phyloP scores from a whole-genome alignment of 2,329 filamentous ascomycete genomes.

The Teratosphaeria destructans region DNA sequence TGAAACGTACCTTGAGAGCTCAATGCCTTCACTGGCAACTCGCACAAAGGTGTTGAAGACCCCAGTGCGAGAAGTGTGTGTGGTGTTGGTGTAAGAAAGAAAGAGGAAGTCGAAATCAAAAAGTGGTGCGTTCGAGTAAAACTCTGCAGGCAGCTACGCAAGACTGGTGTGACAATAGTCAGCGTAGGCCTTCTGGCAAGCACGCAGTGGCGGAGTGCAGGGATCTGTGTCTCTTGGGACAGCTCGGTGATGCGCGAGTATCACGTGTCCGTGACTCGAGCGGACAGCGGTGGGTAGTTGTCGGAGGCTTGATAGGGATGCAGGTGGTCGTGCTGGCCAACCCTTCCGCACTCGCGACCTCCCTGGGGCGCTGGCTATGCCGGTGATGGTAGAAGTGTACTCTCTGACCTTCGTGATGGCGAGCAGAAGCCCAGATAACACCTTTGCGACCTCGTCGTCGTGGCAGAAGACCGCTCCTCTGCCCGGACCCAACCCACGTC shows the following conservation, averaged over 20 bases:
- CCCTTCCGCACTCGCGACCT: neutral
- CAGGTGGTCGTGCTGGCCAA: neutral
- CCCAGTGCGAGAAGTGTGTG: neutral
- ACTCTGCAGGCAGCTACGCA: neutral
- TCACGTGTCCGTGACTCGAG: neutral
- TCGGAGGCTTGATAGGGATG: neutral
- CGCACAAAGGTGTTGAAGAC: neutral
- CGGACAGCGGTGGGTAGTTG: neutral
- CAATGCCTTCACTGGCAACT: neutral
- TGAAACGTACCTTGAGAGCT: neutral
- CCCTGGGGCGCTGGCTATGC: neutral
- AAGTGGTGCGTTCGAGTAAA: neutral
- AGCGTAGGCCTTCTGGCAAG: neutral
- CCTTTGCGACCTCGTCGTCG: neutral
- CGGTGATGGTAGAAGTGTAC: neutral
- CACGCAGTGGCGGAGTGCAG: neutral
- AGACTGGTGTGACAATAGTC: neutral
- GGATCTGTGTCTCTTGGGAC: neutral
- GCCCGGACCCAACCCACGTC: neutral
- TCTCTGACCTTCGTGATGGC: neutral
- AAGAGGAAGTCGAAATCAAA: neutral
- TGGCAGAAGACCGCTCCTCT: neutral
- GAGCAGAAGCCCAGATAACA: neutral
- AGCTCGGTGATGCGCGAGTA: neutral
- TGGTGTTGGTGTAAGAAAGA: neutral